Evolutionary conservation across 768 basidiomycete genomes (phyloP), one percentile per base, ranked within the genome.

Genomic region (Chalciporus sphaerocephalus): DNA sequence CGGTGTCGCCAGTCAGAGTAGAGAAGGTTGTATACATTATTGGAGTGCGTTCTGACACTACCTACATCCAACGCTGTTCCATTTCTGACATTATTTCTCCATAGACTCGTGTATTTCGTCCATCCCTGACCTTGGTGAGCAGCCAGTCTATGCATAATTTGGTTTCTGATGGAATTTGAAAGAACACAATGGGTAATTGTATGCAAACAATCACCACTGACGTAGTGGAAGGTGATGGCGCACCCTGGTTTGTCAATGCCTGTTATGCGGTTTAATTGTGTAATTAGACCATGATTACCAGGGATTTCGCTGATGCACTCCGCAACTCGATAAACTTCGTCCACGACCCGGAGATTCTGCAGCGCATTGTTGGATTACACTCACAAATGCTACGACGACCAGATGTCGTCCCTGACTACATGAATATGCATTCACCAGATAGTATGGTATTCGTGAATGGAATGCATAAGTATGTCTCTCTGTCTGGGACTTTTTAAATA

Each of bases 181-280:
- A 45, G 44, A 45, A 27, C 1, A 45, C 44, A 16, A 45, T 45
- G 44, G 44, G 44, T 10, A 45, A 45, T 22, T 45, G 44, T 17
- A 45, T 45, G 44, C 44, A 45, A 38, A 45, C 44, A n/a, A 33
- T 45, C 18, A 28, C 44, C 7, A 45, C 44, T 10, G 44, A 17
- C 16, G 16, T 13, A 2, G 13, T 45, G 16, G 16, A 7, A 39
- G 44, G 28, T 23, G 32, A 45, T 5, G 16, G 11, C 17, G 22
- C 22, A 13, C 44, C 44, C 12, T 45, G 44, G 44, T 45, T 45
- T 22, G 44, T 45, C 11, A 18, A 9, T 10, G 10, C 15, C 12
- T 42, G 17, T 2, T 33, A 13, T 17, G 8, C 13, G 3, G 15
- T 3, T 30, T 30, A 32, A 10, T 5, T 18, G 17, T 28, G 24